phyloP scores from a whole-genome alignment of 2,329 filamentous ascomycete species.

The Aspergillus novoparasiticus region DNA sequence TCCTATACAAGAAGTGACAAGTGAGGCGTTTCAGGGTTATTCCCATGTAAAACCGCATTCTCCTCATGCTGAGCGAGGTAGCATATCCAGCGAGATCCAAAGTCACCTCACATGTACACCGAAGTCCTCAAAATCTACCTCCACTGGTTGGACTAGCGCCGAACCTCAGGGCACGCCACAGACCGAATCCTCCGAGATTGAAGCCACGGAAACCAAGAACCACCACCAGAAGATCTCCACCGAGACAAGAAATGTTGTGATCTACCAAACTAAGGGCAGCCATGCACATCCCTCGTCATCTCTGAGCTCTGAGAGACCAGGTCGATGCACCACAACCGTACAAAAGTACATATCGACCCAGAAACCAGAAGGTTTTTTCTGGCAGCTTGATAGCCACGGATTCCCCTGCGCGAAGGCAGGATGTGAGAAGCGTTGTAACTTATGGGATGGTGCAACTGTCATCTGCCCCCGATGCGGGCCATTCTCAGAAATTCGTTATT shows the following conservation, averaged over 20 bases:
- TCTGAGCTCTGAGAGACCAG: neutral
- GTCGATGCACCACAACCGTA: constrained; percentile 20
- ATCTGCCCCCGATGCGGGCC: constrained; percentile 46
- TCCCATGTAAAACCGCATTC: neutral
- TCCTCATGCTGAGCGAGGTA: neutral
- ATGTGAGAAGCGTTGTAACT: constrained; percentile 35
- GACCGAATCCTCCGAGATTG: constrained; percentile 12
- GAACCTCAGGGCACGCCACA: constrained; percentile 9
- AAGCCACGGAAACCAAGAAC: neutral
- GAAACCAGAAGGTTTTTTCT: constrained; percentile 27
- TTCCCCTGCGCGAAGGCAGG: constrained; percentile 40
- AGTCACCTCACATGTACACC: constrained; percentile 9
- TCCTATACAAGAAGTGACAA: constrained; percentile 12
- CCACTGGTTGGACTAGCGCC: constrained; percentile 12
- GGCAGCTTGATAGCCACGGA: constrained; percentile 54
- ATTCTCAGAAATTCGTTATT: constrained; percentile 42
- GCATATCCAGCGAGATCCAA: constrained; percentile 1
- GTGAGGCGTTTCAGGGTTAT: neutral
- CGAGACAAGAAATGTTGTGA: neutral
- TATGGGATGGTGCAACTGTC: constrained; percentile 32
- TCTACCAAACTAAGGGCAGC: neutral
- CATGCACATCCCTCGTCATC: constrained; percentile 10
- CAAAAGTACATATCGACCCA: constrained; percentile 6
- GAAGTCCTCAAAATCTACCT: constrained; percentile 13
- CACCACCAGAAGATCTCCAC: neutral